Percentiles rank a stretch among this genome's conserved stretches.
Conservation (phyloP, 345 rosid genomes). For the Turnera subulata region DNA sequence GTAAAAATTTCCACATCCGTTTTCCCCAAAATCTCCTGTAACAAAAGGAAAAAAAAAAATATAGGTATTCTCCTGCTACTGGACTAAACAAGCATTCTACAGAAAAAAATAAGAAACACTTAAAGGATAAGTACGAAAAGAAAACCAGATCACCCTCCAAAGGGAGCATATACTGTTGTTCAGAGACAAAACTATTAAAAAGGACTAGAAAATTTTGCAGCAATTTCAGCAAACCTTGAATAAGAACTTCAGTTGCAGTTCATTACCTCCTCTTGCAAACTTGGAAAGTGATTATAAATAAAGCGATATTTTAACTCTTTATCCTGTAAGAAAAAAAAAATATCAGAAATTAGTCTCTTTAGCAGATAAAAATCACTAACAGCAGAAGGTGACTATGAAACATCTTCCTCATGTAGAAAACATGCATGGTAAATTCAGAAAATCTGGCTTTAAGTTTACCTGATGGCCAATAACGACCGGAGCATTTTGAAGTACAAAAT, state of each 20-base stretch:
- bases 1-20: slow-evolving; percentile 85
- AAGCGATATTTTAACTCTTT: slow-evolving; percentile 83
- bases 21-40: slow-evolving; percentile 91
- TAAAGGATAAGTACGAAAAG: neutral
- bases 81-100: too few species aligned
- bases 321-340: slow-evolving; percentile 47
- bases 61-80: too few species aligned
- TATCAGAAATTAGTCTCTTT: slow-evolving; percentile 1
- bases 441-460: slow-evolving; percentile 32
- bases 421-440: neutral
- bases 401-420: neutral
- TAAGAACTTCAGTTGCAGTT: slow-evolving; percentile 20
- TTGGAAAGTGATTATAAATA: slow-evolving; percentile 88
- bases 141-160: neutral
- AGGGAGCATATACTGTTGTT: too few species aligned
- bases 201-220: neutral
- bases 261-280: slow-evolving; percentile 72
- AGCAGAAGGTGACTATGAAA: neutral
- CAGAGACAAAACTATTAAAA: too few species aligned
- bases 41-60: slow-evolving; percentile 1
- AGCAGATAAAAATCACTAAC: slow-evolving; percentile 1
- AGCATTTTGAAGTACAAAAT: slow-evolving; percentile 89
- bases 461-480: slow-evolving; percentile 95
- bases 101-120: neutral
- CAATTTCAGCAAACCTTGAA: slow-evolving; percentile 13